phyloP scores from a whole-genome alignment of 73 alveolate genomes.

The Paramecium bursaria region DNA sequence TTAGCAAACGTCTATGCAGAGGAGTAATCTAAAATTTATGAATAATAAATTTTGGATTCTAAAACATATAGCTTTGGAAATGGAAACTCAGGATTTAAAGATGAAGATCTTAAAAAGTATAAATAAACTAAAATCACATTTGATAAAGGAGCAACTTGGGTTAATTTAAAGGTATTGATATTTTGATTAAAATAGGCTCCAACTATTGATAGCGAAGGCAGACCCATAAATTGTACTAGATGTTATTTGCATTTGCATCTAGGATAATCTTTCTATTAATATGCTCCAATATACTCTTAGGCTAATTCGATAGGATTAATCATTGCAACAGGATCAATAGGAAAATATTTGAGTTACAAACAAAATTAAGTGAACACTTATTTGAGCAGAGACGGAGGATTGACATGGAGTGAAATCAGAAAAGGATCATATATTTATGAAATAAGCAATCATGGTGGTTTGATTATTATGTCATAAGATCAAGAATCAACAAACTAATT shows the following conservation, averaged over 20 bases:
- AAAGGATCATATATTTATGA: conserved; percentile 92
- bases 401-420: conserved; percentile 86
- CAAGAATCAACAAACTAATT: conserved; percentile 82
- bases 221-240: conserved; percentile 73
- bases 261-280: conserved; percentile 72
- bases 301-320: conserved; percentile 85
- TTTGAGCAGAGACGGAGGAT: conserved; percentile 96
- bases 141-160: conserved; percentile 97
- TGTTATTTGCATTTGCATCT: conserved; percentile 88
- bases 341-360: conserved; percentile 78
- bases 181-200: conserved; percentile 67
- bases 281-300: conserved; percentile 82
- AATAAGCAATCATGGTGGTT: conserved; percentile 97
- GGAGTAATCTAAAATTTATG: conserved; percentile 41
- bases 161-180: conserved; percentile 57
- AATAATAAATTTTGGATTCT: conserved; percentile 15
- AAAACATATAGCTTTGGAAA: conserved; percentile 20
- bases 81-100: conserved; percentile 63
- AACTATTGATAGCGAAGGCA: conserved; percentile 76
- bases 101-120: conserved; percentile 59
- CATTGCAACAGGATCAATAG: conserved; percentile 91
- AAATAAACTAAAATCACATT: conserved; percentile 87
- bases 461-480: conserved; percentile 91
- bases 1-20: conserved; percentile 71
- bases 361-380: conserved; percentile 85